Base-by-base conservation (phyloP, 345 rosid species). In the Aquilaria malaccensis region DNA sequence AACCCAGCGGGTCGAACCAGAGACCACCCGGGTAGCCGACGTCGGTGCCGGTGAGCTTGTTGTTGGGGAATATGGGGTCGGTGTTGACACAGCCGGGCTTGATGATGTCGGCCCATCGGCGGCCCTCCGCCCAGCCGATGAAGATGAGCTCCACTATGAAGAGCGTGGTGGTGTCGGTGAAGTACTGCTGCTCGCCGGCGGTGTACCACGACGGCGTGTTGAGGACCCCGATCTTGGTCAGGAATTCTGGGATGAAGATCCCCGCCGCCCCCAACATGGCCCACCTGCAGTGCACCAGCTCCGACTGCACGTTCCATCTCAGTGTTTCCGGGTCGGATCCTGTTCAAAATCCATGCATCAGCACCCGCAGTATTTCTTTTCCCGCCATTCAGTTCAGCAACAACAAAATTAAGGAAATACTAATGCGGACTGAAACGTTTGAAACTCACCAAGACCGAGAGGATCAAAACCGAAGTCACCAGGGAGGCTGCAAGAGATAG, bases 11-110 rank as follows among this genome's bases (percentile, higher is more conserved):
- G 80, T 94, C 99, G 22, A 90, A 94, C 99, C 99, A 90, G 3
- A 94, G 79, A 61, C 99, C 95, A n/a, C 97, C 97, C 0, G 99
- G 99, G 84, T 94, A 94, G 11, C 97, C 99, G 10, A 94, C 99
- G 15, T 94, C 97, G 1, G 95, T 94, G 0, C 97, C 97, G 0
- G 96, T 90, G 61, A 94, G 86, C 77, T 90, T 94, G 85, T 90
- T 90, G 91, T 94, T 82, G 15, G 99, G 95, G 89, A 94, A 94
- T 61, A 94, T 72, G 2, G 97, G 96, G 76, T 90, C 97, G 1
- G 97, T 94, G 82, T 94, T 94, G 4, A 90, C 99, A 37, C 91
- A 80, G 13, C 99, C 95, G 43, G 99, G 97, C 75, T 94, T 94
- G 68, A 94, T 66, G 55, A 94, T 90, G 63, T 94, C 99, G 0